Conservation (phyloP, 1,139 yeast species). For the Kurtzmaniella quercitrusa region DNA sequence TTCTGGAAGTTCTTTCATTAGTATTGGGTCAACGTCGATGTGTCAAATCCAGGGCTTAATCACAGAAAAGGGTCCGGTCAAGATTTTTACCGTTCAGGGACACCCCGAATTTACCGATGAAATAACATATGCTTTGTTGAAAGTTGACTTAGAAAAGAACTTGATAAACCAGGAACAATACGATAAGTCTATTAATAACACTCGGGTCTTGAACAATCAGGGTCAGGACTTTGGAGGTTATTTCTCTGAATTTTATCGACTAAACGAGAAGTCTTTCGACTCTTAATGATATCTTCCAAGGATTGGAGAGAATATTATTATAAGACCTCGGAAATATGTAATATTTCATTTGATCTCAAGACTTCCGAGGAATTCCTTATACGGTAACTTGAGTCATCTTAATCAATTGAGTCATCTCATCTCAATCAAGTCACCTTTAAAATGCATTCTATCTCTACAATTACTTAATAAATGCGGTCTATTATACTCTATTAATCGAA, state of each 20-base stretch:
- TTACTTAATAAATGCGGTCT: conserved; percentile 1
- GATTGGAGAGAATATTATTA: no score
- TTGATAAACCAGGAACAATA: conserved; percentile 17
- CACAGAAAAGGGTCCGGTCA: conserved; percentile 38
- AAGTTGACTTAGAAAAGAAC: conserved; percentile 13
- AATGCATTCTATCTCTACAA: neutral
- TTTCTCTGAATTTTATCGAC: conserved; percentile 24
- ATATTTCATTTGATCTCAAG: no score
- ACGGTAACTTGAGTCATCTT: conserved; percentile 5
- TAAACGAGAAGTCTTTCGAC: conserved; percentile 2
- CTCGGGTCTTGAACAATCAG: conserved; percentile 30
- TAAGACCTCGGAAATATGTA: no score
- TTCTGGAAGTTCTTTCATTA: conserved; percentile 22
- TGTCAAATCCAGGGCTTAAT: conserved; percentile 62
- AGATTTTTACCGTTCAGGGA: conserved; percentile 72
- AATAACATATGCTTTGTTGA: conserved; percentile 25
- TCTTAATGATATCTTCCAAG: no score
- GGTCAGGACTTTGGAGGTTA: conserved; percentile 31
- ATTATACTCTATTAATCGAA: conserved; percentile 16
- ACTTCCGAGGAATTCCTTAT: no score
- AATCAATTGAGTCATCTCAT: conserved; percentile 1
- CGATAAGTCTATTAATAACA: conserved; percentile 25
- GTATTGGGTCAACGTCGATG: conserved; percentile 50
- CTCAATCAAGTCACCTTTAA: neutral
- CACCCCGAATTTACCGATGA: conserved; percentile 75